Percentiles rank a stretch among this genome's conserved stretches.
Evolutionary conservation across 805 yeast species (phyloP).

Genomic region (Kuraishia borneana): DNA sequence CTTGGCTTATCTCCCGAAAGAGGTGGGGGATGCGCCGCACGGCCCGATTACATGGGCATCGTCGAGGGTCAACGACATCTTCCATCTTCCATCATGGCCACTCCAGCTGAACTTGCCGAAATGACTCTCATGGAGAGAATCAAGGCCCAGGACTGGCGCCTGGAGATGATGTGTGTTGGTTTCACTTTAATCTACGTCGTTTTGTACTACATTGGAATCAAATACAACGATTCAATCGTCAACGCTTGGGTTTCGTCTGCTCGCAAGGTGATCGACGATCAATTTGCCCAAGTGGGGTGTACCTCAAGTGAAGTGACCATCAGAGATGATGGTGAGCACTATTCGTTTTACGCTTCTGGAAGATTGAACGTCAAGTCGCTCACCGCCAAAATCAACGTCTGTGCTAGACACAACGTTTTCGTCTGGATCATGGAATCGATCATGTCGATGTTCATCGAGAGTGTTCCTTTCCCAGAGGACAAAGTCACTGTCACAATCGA

Average conservation of each 20-base stretch:
- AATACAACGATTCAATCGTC: constrained; percentile 46
- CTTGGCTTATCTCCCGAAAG: too few species aligned
- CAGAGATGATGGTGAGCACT: constrained; percentile 54
- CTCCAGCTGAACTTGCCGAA: constrained; percentile 42
- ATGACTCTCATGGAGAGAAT: constrained; percentile 54
- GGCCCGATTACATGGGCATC: too few species aligned
- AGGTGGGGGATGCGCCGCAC: too few species aligned
- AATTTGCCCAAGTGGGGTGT: constrained; percentile 75
- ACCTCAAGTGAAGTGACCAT: constrained; percentile 31
- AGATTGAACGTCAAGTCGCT: constrained; percentile 64
- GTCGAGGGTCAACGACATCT: too few species aligned
- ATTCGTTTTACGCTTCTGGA: constrained; percentile 75
- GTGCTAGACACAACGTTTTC: constrained; percentile 73
- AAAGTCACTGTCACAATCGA: constrained; percentile 50
- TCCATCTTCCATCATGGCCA: constrained; percentile 3
- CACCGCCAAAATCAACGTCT: constrained; percentile 48
- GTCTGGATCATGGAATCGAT: constrained; percentile 54
- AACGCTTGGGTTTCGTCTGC: constrained; percentile 34
- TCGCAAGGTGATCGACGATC: constrained; percentile 43
- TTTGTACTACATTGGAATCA: constrained; percentile 48
- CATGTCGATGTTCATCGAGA: constrained; percentile 45
- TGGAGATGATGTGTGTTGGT: constrained; percentile 50
- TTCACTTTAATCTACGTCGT: constrained; percentile 37
- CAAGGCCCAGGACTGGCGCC: constrained; percentile 57
- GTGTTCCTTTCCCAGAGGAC: constrained; percentile 45